Evolutionary conservation across 1,284 basidiomycete genomes (phyloP).

Genomic region (Wallemia hederae): DNA sequence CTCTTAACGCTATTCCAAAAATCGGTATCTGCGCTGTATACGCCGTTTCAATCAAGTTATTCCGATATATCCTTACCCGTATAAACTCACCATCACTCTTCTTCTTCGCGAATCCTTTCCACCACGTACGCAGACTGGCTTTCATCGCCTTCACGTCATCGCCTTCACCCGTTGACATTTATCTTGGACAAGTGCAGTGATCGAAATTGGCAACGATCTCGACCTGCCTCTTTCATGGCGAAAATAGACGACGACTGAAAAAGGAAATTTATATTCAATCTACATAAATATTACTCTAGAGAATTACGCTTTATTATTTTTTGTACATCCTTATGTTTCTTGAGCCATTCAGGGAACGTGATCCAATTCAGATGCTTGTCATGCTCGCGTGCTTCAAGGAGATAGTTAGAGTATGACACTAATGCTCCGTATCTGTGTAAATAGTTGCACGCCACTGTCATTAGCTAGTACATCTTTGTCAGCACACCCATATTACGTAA

Average conservation of each 20-base stretch:
- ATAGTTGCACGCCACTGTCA: constrained; percentile 3
- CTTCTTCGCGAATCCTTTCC: neutral
- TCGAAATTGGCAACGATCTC: neutral
- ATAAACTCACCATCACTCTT: neutral
- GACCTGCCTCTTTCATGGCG: neutral
- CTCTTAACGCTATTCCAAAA: constrained; percentile 57
- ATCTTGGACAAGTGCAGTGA: neutral
- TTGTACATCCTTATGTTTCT: constrained; percentile 48
- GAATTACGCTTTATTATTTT: neutral
- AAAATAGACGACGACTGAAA: neutral
- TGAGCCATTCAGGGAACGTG: constrained; percentile 52
- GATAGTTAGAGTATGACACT: constrained; percentile 83
- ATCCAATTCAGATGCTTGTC: constrained; percentile 19
- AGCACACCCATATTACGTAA: constrained; percentile 46
- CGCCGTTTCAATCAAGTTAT: neutral
- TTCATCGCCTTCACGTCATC: neutral
- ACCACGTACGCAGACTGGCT: neutral
- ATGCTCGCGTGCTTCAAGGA: constrained; percentile 34
- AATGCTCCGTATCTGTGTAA: constrained; percentile 55
- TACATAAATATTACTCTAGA: neutral
- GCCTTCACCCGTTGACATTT: neutral
- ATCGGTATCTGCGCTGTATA: constrained; percentile 18
- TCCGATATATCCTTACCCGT: neutral
- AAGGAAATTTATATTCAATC: neutral
- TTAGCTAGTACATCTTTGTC: constrained; percentile 1